Evolutionary conservation across 257 asterid species (phyloP).

Genomic region (Plantago major): DNA sequence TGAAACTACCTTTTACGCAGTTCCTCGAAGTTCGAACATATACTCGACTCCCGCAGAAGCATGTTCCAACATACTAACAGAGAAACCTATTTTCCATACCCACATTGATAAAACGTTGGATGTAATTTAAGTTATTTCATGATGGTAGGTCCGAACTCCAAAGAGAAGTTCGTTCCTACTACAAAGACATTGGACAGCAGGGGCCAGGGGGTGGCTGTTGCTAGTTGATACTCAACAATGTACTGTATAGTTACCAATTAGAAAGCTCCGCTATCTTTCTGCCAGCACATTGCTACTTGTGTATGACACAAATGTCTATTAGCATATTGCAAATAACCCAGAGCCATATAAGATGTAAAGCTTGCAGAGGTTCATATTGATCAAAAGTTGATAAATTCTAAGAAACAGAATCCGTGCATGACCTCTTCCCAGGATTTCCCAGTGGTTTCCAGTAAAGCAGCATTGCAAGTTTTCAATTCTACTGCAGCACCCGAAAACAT

Average conservation of each 20-base stretch:
- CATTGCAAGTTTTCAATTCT: slow-evolving; percentile 85
- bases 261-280: background rate
- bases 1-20: too few species aligned
- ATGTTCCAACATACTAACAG: too few species aligned
- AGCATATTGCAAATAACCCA: background rate
- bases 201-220: background rate
- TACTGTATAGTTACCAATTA: background rate
- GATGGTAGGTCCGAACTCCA: background rate
- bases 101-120: too few species aligned
- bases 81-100: too few species aligned
- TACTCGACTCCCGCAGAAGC: too few species aligned
- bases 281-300: background rate
- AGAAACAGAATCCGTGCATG: slow-evolving; percentile 9
- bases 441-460: slow-evolving; percentile 87
- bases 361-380: background rate
- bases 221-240: background rate
- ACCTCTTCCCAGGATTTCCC: slow-evolving; percentile 96
- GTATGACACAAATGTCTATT: background rate
- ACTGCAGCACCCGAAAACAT: slow-evolving; percentile 68
- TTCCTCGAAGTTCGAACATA: too few species aligned
- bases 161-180: too few species aligned
- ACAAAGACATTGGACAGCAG: too few species aligned
- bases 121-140: background rate
- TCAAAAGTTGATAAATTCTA: slow-evolving; percentile 7
- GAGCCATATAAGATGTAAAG: slow-evolving; percentile 14